These are phyloP conservation scores for Pichia gijzeniarum DNA, from an alignment of 805 yeast genomes.

Conservation along the genomic window DNA sequence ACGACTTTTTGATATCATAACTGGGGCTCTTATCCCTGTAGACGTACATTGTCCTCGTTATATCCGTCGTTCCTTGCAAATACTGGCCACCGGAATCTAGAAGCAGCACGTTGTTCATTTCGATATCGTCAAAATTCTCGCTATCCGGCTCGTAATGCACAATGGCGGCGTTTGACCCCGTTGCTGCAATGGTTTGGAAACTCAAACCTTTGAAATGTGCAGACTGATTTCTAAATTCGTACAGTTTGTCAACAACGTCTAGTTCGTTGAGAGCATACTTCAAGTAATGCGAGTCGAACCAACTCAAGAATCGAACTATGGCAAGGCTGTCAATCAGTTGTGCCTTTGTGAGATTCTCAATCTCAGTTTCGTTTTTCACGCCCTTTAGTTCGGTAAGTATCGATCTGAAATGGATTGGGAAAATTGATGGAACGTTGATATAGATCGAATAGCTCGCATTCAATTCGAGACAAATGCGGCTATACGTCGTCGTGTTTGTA, in stretches of 20 bases:
- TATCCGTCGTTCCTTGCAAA: conserved; percentile 92
- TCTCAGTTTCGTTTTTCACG: conserved; percentile 67
- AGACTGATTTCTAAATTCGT: conserved; percentile 37
- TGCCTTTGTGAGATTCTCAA: conserved; percentile 63
- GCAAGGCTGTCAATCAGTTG: conserved; percentile 84
- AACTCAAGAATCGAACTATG: conserved; percentile 64
- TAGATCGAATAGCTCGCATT: conserved; percentile 27
- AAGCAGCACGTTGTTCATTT: conserved; percentile 62
- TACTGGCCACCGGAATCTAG: conserved; percentile 91
- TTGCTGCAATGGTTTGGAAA: conserved; percentile 69
- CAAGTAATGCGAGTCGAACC: conserved; percentile 64
- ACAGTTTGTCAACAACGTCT: conserved; percentile 48
- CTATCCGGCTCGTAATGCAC: conserved; percentile 70
- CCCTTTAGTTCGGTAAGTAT: conserved; percentile 59
- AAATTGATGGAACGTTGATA: conserved; percentile 22
- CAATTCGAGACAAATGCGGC: conserved; percentile 18
- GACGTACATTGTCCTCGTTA: conserved; percentile 82
- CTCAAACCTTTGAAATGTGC: conserved; percentile 58
- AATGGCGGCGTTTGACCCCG: conserved; percentile 70
- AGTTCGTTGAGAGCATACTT: conserved; percentile 40
- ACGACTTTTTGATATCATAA: conserved; percentile 53
- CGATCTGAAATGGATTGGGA: conserved; percentile 20
- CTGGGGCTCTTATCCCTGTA: conserved; percentile 36
- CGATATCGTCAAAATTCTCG: conserved; percentile 52
- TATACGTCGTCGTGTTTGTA: conserved; percentile 14